Evolutionary conservation across 2,329 filamentous ascomycete species (phyloP).

Genomic region (Phaeoacremonium minimum): DNA sequence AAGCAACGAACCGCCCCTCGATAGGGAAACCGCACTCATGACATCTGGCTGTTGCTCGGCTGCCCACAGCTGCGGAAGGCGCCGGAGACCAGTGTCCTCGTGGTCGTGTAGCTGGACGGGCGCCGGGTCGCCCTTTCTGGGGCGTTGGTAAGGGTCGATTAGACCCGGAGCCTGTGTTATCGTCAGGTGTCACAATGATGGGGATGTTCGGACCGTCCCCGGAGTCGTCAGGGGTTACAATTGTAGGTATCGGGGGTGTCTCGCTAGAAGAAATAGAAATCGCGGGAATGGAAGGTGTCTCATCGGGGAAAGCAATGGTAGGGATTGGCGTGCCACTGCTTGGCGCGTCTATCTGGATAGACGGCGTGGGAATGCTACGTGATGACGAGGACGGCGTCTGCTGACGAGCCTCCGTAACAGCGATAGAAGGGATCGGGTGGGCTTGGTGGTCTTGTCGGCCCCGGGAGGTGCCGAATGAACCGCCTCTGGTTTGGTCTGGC

Average conservation of each 20-base stretch:
- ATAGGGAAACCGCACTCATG: slow-evolving; percentile 82
- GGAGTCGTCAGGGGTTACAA: slow-evolving; percentile 28
- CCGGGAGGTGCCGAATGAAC: slow-evolving; percentile 12
- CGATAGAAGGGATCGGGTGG: slow-evolving; percentile 47
- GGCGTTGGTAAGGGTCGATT: slow-evolving; percentile 46
- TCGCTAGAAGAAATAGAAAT: slow-evolving; percentile 39
- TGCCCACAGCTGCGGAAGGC: slow-evolving; percentile 28
- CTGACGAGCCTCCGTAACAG: slow-evolving; percentile 44
- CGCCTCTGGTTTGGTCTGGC: slow-evolving; percentile 33
- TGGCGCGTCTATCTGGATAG: slow-evolving; percentile 40
- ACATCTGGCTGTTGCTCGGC: slow-evolving; percentile 66
- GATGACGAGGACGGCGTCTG: slow-evolving; percentile 24
- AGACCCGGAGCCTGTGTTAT: slow-evolving; percentile 22
- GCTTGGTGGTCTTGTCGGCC: slow-evolving; percentile 22
- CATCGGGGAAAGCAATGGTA: slow-evolving; percentile 39
- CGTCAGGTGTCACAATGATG: slow-evolving; percentile 41
- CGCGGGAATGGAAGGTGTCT: slow-evolving; percentile 37
- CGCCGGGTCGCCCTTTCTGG: slow-evolving; percentile 22
- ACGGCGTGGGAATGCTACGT: slow-evolving; percentile 32
- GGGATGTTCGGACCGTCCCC: slow-evolving; percentile 23
- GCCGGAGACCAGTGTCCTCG: slow-evolving; percentile 58
- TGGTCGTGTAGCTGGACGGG: slow-evolving; percentile 33
- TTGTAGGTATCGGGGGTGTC: slow-evolving; percentile 33
- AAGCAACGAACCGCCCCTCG: slow-evolving; percentile 82
- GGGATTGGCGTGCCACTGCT: slow-evolving; percentile 36